phyloP scores from a whole-genome alignment of 2,329 filamentous ascomycete genomes.

The Penicillium palitans region DNA sequence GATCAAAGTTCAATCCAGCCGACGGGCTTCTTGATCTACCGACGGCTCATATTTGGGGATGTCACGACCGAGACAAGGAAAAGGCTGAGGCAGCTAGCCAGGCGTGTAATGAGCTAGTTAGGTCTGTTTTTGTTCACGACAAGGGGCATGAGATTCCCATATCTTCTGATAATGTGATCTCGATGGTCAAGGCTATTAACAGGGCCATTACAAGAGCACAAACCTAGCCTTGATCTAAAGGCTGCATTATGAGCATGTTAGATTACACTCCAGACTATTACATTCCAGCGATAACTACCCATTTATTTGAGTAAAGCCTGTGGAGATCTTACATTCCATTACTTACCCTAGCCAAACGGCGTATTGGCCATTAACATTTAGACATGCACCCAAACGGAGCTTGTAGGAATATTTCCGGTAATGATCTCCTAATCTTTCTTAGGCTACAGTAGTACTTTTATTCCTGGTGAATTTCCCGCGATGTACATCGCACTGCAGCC shows the following conservation, averaged over 20 bases:
- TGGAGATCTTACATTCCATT: neutral
- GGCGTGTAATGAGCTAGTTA: conserved; percentile 10
- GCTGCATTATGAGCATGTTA: neutral
- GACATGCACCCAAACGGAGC: neutral
- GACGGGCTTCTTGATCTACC: conserved; percentile 12
- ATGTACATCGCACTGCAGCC: neutral
- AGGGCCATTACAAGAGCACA: conserved; percentile 4
- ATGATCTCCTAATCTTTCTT: neutral
- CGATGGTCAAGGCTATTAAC: conserved; percentile 11
- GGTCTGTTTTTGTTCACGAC: conserved; percentile 15
- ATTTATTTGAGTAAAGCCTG: neutral
- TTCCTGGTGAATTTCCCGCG: neutral
- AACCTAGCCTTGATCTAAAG: neutral
- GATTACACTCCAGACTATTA: neutral
- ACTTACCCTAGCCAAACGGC: neutral
- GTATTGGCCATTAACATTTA: neutral
- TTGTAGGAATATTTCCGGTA: neutral
- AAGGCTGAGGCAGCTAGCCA: conserved; percentile 3
- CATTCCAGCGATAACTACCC: neutral
- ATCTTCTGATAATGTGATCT: conserved; percentile 8
- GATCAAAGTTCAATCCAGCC: neutral
- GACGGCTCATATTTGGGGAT: conserved; percentile 22
- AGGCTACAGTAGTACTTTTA: neutral
- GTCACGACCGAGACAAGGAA: conserved; percentile 1
- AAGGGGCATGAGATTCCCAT: conserved; percentile 18